Evolutionary conservation across 2,329 filamentous ascomycete species (phyloP).

Genomic region (Botrytis hyacinthi): DNA sequence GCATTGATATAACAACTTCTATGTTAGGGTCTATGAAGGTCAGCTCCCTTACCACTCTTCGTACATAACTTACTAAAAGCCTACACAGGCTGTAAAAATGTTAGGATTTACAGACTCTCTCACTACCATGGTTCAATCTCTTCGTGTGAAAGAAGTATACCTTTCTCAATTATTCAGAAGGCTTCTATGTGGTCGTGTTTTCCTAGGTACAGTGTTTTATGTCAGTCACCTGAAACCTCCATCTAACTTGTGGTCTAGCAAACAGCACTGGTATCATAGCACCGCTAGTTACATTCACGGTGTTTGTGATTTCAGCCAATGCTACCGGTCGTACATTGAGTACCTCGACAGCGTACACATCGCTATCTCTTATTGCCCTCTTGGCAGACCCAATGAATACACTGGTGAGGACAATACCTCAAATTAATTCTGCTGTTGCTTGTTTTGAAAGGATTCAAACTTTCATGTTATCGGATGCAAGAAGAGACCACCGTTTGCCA

Average conservation of each 20-base stretch:
- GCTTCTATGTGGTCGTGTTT: slow-evolving; percentile 34
- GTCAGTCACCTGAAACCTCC: not conserved
- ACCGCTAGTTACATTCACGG: slow-evolving; percentile 43
- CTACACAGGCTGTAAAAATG: slow-evolving; percentile 36
- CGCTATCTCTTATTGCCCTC: slow-evolving; percentile 44
- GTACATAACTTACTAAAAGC: slow-evolving; percentile 11
- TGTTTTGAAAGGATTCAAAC: slow-evolving; percentile 45
- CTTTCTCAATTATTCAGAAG: slow-evolving; percentile 42
- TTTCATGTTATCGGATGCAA: slow-evolving; percentile 36
- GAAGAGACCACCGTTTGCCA: slow-evolving; percentile 30
- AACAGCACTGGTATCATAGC: slow-evolving; percentile 37
- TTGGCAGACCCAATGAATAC: slow-evolving; percentile 42
- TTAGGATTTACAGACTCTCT: slow-evolving; percentile 40
- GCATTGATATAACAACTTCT: slow-evolving; percentile 35
- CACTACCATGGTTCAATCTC: slow-evolving; percentile 37
- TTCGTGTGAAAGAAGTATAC: slow-evolving; percentile 43
- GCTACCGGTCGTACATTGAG: slow-evolving; percentile 35
- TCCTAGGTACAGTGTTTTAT: slow-evolving; percentile 26
- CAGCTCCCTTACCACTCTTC: not conserved
- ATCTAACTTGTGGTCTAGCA: slow-evolving; percentile 21
- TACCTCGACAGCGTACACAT: slow-evolving; percentile 43
- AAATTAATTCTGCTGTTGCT: slow-evolving; percentile 41
- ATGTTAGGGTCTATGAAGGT: slow-evolving; percentile 39
- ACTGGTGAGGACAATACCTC: slow-evolving; percentile 43
- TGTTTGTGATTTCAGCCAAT: slow-evolving; percentile 40